Conservation (phyloP, 108 stramenopile species). For the Chaetoceros tenuissimus region DNA sequence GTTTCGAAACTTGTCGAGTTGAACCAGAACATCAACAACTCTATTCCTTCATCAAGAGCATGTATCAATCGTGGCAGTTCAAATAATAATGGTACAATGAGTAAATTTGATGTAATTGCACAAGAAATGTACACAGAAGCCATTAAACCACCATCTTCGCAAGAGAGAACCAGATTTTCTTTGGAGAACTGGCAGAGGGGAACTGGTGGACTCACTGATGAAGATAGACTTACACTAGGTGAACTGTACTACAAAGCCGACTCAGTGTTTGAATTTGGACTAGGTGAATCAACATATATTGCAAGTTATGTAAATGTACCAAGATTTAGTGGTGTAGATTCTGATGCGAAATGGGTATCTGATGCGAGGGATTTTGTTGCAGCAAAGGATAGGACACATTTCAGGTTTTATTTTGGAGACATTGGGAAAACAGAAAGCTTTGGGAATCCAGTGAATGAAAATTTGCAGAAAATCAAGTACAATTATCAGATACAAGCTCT, state of each 20-base stretch:
- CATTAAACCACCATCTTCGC: neutral
- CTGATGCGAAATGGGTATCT: constrained; percentile 34
- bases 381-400: constrained; percentile 16
- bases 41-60: too few species aligned
- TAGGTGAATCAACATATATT: constrained; percentile 42
- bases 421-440: constrained; percentile 23
- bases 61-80: too few species aligned
- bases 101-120: neutral
- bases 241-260: constrained; percentile 22
- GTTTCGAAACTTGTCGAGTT: too few species aligned
- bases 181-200: constrained; percentile 4
- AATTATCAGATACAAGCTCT: constrained; percentile 31
- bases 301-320: constrained; percentile 33
- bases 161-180: neutral
- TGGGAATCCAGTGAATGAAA: constrained; percentile 17
- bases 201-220: constrained; percentile 28
- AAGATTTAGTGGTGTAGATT: constrained; percentile 36
- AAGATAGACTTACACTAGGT: constrained; percentile 24
- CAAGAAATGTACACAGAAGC: neutral
- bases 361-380: constrained; percentile 11
- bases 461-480: constrained; percentile 13
- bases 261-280: constrained; percentile 45
- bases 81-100: neutral
- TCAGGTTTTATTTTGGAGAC: constrained; percentile 39
- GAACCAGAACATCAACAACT: too few species aligned